Evolutionary conservation across 2,329 filamentous ascomycete genomes (phyloP).

Genomic region (Trichoderma lentiforme): DNA sequence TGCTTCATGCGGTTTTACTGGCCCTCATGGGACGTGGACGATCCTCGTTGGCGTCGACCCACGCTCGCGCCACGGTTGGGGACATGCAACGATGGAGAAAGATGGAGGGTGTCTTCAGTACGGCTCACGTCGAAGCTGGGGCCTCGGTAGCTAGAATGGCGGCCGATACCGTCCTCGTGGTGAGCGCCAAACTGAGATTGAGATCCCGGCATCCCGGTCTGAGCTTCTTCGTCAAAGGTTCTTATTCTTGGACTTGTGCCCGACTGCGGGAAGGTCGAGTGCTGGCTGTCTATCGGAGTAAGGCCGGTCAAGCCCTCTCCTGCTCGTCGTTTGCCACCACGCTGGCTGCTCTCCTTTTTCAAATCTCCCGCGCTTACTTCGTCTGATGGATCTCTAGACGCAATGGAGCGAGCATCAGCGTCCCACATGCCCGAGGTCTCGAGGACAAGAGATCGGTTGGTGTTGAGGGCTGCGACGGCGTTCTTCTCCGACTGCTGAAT

Average conservation of each 20-base stretch:
- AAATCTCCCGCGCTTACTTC: slow-evolving; percentile 36
- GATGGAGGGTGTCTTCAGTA: slow-evolving; percentile 19
- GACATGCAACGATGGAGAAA: slow-evolving; percentile 16
- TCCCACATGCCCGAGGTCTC: slow-evolving; percentile 27
- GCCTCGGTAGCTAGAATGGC: slow-evolving; percentile 14
- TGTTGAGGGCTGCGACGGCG: slow-evolving; percentile 46
- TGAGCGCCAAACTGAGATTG: slow-evolving; percentile 32
- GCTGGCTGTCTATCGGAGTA: slow-evolving; percentile 28
- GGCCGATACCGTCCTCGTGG: slow-evolving; percentile 18
- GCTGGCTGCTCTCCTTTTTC: slow-evolving; percentile 43
- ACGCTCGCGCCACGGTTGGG: slow-evolving; percentile 18
- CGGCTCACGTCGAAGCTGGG: slow-evolving; percentile 19
- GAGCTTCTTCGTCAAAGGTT: slow-evolving; percentile 44
- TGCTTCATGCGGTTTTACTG: background rate
- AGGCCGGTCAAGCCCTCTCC: slow-evolving; percentile 43
- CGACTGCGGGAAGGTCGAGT: slow-evolving; percentile 24
- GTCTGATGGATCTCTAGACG: slow-evolving; percentile 31
- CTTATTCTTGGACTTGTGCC: slow-evolving; percentile 33
- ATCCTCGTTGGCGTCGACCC: slow-evolving; percentile 51
- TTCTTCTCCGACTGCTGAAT: slow-evolving; percentile 39
- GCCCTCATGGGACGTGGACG: slow-evolving; percentile 63
- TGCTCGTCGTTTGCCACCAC: slow-evolving; percentile 48
- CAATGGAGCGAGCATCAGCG: slow-evolving; percentile 19
- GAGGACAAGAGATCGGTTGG: slow-evolving; percentile 29
- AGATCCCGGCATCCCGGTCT: slow-evolving; percentile 33